phyloP scores from a whole-genome alignment of 768 basidiomycete species.

The Pluteus cervinus region DNA sequence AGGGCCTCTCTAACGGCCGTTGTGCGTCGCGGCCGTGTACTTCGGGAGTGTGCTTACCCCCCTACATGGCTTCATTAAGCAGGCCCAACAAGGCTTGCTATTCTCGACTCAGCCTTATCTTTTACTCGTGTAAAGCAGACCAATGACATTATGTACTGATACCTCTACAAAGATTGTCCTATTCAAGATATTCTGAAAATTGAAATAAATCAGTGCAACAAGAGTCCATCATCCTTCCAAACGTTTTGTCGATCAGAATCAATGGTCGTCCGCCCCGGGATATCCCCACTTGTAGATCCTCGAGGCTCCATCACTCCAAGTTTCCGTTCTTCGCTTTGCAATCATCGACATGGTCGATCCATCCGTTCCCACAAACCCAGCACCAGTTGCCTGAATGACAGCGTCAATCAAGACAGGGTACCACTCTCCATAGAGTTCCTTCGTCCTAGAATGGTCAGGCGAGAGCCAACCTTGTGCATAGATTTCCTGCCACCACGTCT shows the following conservation, averaged over 20 bases:
- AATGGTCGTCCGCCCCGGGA: constrained; percentile 52
- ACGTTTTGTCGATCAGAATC: too few relatives aligned
- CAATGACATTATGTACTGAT: too few relatives aligned
- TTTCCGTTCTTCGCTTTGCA: constrained; percentile 58
- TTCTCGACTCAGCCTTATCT: too few relatives aligned
- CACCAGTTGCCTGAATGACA: constrained; percentile 59
- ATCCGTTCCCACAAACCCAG: constrained; percentile 70
- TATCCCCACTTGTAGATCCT: constrained; percentile 55
- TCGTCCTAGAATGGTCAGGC: constrained; percentile 45
- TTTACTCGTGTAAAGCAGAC: too few relatives aligned
- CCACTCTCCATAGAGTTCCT: constrained; percentile 43
- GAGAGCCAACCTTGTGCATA: constrained; percentile 42
- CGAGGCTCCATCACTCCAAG: constrained; percentile 55
- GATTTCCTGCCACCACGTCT: constrained; percentile 55
- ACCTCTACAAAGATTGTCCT: too few relatives aligned
- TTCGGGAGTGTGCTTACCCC: too few relatives aligned
- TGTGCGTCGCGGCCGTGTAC: too few relatives aligned
- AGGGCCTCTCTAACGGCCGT: too few relatives aligned
- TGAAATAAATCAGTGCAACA: too few relatives aligned
- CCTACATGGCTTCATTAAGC: too few relatives aligned
- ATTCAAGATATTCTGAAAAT: too few relatives aligned
- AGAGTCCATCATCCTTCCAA: constrained; percentile 10
- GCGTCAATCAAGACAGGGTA: constrained; percentile 72
- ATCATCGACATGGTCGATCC: constrained; percentile 66
- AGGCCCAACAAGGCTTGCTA: too few relatives aligned